These are phyloP conservation scores for Sarcodon aspratus DNA, from an alignment of 768 basidiomycete genomes.

Conservation along the genomic window DNA sequence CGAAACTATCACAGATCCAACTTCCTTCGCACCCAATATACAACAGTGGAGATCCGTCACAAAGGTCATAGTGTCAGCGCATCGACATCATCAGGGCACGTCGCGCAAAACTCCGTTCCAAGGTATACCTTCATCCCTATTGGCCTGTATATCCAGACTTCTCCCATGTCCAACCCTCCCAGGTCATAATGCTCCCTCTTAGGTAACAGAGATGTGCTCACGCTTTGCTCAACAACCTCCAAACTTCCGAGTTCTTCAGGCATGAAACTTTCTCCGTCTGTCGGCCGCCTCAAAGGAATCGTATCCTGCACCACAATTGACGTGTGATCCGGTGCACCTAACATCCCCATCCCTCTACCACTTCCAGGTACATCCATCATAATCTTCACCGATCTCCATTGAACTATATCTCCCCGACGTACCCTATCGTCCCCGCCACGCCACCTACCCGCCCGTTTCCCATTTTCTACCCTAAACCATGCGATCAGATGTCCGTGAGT, in stretches of 20 bases:
- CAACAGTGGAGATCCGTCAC: no score
- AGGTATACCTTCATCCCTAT: conserved; percentile 27
- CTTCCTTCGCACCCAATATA: no score
- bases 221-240: conserved; percentile 44
- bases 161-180: conserved; percentile 31
- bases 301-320: conserved; percentile 34
- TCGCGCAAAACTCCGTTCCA: conserved; percentile 11
- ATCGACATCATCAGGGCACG: conserved; percentile 11
- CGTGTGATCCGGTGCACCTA: conserved; percentile 47
- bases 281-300: conserved; percentile 22
- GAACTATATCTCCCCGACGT: conserved; percentile 42
- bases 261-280: conserved; percentile 24
- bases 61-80: conserved; percentile 1
- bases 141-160: conserved; percentile 48
- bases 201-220: conserved; percentile 29
- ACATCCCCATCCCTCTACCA: conserved; percentile 15
- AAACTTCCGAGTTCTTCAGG: conserved; percentile 30
- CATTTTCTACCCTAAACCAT: conserved; percentile 24
- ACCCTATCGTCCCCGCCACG: conserved; percentile 39
- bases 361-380: conserved; percentile 16
- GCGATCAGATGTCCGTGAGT: conserved; percentile 48
- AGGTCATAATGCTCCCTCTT: conserved; percentile 30
- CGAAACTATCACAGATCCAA: no score
- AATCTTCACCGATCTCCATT: conserved; percentile 31
- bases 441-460: conserved; percentile 30